Conservation (phyloP, 2,329 filamentous ascomycete species). For the Madurella fahalii region DNA sequence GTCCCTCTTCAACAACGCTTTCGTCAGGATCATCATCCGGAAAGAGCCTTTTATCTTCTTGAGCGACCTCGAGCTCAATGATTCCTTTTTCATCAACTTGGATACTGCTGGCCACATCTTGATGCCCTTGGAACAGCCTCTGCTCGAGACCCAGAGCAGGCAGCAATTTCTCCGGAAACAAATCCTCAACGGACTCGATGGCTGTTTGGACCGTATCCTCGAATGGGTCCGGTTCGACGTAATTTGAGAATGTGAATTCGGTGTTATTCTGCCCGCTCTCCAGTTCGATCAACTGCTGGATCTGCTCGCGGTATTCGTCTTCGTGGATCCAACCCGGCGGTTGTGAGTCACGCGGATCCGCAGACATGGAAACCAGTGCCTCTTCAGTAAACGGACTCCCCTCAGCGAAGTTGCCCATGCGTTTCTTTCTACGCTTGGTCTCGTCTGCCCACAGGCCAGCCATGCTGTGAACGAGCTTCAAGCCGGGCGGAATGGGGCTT, state of each 20-base stretch:
- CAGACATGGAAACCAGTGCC: conserved; percentile 83
- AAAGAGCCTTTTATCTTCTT: conserved; percentile 40
- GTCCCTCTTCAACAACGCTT: conserved; percentile 37
- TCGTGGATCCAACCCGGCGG: conserved; percentile 92
- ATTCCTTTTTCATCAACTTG: conserved; percentile 64
- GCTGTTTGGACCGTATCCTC: conserved; percentile 66
- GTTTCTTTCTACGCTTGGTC: conserved; percentile 69
- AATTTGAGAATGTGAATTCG: conserved; percentile 59
- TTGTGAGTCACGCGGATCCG: conserved; percentile 67
- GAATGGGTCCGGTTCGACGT: conserved; percentile 52
- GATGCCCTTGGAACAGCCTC: conserved; percentile 28
- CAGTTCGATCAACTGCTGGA: conserved; percentile 65
- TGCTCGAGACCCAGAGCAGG: conserved; percentile 42
- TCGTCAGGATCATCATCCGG: conserved; percentile 54
- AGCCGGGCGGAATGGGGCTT: conserved; percentile 57
- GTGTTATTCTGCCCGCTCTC: conserved; percentile 42
- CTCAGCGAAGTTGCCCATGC: conserved; percentile 60
- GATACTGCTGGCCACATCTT: conserved; percentile 42
- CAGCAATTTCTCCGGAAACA: conserved; percentile 67
- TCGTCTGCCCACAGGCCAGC: conserved; percentile 91
- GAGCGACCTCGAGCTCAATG: conserved; percentile 30
- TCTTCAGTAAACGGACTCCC: conserved; percentile 78
- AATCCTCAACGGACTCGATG: conserved; percentile 79
- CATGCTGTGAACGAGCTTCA: conserved; percentile 90
- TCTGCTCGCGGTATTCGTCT: conserved; percentile 68